Evolutionary conservation across 139 green algal genomes (phyloP).

Genomic region (Pleodorina starrii): DNA sequence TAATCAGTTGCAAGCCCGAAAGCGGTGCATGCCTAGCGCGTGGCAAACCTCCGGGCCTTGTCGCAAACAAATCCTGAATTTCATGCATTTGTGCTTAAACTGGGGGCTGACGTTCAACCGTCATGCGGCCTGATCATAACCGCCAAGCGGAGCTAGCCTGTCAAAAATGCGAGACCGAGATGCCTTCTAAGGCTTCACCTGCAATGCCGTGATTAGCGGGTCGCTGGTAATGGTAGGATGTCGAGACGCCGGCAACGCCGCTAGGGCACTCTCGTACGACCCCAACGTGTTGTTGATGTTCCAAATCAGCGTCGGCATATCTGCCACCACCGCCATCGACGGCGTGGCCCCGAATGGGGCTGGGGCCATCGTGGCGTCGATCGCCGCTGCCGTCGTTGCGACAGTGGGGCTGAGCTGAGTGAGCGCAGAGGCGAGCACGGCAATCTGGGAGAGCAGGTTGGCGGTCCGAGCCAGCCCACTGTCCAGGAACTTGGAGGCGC

Average conservation of each 20-base stretch:
- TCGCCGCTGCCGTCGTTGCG: background rate
- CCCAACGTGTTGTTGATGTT: background rate
- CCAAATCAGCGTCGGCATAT: background rate
- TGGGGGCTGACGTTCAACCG: too few species aligned
- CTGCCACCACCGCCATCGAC: background rate
- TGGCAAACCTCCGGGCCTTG: too few species aligned
- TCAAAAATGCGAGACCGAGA: too few species aligned
- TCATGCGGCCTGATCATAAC: too few species aligned
- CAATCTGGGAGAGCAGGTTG: background rate
- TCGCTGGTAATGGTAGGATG: background rate
- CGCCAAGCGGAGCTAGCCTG: too few species aligned
- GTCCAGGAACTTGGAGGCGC: conserved; percentile 7
- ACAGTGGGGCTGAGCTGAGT: background rate
- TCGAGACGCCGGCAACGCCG: background rate
- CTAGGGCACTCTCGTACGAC: background rate
- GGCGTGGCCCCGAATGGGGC: background rate
- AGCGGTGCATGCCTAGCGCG: too few species aligned
- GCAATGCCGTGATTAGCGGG: background rate
- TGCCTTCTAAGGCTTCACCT: too few species aligned
- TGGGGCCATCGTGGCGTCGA: background rate
- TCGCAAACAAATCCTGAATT: too few species aligned
- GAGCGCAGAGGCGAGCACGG: background rate
- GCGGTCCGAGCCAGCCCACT: background rate
- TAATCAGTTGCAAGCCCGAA: too few species aligned
- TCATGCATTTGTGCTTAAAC: too few species aligned